Evolutionary conservation across 768 basidiomycete species (phyloP).

Genomic region (Pleurotus eryngii): DNA sequence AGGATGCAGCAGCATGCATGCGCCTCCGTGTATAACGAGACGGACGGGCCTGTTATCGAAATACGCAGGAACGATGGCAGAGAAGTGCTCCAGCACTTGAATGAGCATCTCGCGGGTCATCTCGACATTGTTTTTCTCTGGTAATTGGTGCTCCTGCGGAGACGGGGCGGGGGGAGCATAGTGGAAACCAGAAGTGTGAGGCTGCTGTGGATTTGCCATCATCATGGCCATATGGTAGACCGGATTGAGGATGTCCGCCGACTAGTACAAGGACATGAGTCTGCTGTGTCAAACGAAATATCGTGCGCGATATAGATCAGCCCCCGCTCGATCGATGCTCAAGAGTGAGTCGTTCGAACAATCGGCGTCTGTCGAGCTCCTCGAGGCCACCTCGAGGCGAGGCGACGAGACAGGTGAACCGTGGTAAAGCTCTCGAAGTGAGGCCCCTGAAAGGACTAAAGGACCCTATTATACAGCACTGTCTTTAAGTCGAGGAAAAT

Average conservation of each 20-base stretch:
- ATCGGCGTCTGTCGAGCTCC: not conserved
- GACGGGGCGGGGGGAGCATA: not conserved
- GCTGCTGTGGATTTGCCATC: conserved; percentile 1
- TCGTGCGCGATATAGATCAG: not conserved
- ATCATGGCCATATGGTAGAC: not conserved
- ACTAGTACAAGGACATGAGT: not conserved
- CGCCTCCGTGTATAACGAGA: conserved; percentile 69
- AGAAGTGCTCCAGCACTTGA: conserved; percentile 46
- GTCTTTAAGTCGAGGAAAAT: too few relatives aligned
- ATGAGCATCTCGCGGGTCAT: conserved; percentile 41
- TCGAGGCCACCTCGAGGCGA: conserved; percentile 1
- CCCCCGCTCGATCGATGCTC: not conserved
- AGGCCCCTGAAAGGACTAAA: not conserved
- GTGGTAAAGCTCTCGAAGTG: not conserved
- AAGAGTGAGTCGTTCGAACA: not conserved
- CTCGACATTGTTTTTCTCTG: conserved; percentile 33
- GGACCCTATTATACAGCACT: not conserved
- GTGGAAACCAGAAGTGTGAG: not conserved
- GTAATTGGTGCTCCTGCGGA: not conserved
- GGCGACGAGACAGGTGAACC: not conserved
- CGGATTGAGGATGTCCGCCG: not conserved
- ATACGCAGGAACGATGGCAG: conserved; percentile 37
- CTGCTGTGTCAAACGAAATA: not conserved
- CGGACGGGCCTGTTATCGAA: conserved; percentile 51
- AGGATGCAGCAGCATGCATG: conserved; percentile 68